Conservation (phyloP, 192 early-diverging fungal species). For the Linnemannia elongata region DNA sequence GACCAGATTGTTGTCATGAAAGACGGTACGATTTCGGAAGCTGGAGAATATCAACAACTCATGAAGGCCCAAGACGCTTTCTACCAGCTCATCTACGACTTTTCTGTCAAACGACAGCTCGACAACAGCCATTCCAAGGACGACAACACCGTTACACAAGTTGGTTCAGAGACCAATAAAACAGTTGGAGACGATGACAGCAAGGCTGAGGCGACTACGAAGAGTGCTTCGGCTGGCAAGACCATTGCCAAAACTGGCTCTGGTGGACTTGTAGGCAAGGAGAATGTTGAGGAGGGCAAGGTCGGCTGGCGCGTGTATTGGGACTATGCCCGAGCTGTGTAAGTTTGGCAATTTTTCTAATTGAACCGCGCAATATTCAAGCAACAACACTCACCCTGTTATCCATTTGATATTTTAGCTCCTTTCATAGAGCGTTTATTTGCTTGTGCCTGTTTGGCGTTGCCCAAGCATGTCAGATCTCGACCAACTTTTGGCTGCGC, state of each 20-base stretch:
- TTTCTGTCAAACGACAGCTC: slow-evolving; percentile 53
- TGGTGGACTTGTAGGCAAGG: slow-evolving; percentile 76
- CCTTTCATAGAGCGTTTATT: slow-evolving; percentile 17
- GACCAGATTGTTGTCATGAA: slow-evolving; percentile 79
- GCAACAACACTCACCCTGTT: not conserved
- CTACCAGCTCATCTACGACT: slow-evolving; percentile 79
- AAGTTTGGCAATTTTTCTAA: slow-evolving; percentile 23
- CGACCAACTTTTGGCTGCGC: slow-evolving; percentile 45
- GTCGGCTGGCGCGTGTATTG: slow-evolving; percentile 84
- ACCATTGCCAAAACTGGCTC: slow-evolving; percentile 1
- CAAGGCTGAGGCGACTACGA: slow-evolving; percentile 20
- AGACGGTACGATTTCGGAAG: slow-evolving; percentile 77
- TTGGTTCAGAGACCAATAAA: slow-evolving; percentile 12
- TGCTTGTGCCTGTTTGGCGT: slow-evolving; percentile 23
- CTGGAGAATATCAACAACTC: slow-evolving; percentile 76
- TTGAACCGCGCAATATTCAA: not conserved
- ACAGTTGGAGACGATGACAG: slow-evolving; percentile 60
- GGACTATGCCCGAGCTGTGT: slow-evolving; percentile 83
- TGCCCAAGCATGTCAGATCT: slow-evolving; percentile 28
- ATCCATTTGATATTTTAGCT: slow-evolving; percentile 1
- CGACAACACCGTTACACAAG: slow-evolving; percentile 31
- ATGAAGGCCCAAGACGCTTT: slow-evolving; percentile 73
- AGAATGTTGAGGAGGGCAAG: slow-evolving; percentile 84
- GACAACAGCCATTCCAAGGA: not conserved
- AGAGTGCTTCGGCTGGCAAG: not conserved